Percentiles rank a stretch among this genome's conserved stretches.
Conservation (phyloP, 208 protist species). For the Crithidia acanthocephali region DNA sequence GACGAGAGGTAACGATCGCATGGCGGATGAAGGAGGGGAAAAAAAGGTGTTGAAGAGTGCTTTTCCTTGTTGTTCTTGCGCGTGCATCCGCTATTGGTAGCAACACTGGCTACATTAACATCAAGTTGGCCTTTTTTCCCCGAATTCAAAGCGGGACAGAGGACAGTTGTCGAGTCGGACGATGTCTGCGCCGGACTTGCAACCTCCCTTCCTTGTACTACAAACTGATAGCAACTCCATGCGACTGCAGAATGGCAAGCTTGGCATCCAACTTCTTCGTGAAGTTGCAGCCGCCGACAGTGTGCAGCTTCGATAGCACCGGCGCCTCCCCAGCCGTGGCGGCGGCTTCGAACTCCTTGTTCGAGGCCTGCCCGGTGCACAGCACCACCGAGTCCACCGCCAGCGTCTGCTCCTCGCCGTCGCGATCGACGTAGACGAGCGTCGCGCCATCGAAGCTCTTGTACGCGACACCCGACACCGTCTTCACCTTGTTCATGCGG, state of each 20-base stretch:
- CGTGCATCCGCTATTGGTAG: too few relatives aligned
- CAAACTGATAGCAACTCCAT: constrained; percentile 47
- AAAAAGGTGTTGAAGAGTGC: constrained; percentile 7
- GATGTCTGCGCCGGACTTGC: too few relatives aligned
- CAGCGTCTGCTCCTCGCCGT: constrained; percentile 44
- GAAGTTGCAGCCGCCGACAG: constrained; percentile 71
- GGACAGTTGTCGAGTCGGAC: too few relatives aligned
- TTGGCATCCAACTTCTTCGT: constrained; percentile 79
- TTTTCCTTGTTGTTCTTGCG: too few relatives aligned
- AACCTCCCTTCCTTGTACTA: constrained; percentile 13
- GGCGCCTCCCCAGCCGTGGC: constrained; percentile 17
- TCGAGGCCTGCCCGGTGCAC: constrained; percentile 85
- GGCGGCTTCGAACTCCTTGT: constrained; percentile 46
- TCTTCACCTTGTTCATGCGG: constrained; percentile 70
- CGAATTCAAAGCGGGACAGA: too few relatives aligned
- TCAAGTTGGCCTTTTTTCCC: too few relatives aligned
- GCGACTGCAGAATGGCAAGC: constrained; percentile 78
- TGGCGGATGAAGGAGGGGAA: not conserved
- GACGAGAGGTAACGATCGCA: too few relatives aligned
- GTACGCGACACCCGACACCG: constrained; percentile 76
- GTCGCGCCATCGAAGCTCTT: constrained; percentile 82
- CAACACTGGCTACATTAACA: too few relatives aligned
- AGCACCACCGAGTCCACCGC: constrained; percentile 87
- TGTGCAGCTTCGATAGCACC: constrained; percentile 34
- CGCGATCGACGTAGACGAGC: constrained; percentile 53